phyloP scores from a whole-genome alignment of 768 basidiomycete genomes.

The Termitomyces sp. region DNA sequence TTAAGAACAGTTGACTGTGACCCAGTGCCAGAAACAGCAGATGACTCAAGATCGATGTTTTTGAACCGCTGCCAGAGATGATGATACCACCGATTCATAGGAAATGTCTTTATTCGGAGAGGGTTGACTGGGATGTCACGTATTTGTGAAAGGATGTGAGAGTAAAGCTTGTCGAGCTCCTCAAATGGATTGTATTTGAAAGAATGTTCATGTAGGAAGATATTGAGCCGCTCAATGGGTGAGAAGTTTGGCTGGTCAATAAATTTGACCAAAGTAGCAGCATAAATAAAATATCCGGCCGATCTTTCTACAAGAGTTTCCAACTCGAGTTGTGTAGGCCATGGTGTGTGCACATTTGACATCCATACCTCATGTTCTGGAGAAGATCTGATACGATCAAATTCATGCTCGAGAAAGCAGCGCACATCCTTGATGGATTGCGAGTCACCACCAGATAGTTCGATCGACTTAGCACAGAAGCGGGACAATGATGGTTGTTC shows the following conservation, averaged over 20 bases:
- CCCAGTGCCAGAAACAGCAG: background rate
- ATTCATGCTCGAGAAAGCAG: slow-evolving; percentile 2
- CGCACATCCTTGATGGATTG: slow-evolving; percentile 2
- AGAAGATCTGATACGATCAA: background rate
- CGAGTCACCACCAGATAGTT: background rate
- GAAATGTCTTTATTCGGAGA: background rate
- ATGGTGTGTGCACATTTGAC: background rate
- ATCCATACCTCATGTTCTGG: slow-evolving; percentile 1
- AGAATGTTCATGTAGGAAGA: background rate
- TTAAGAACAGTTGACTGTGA: background rate
- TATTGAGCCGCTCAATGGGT: background rate
- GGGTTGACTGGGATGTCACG: background rate
- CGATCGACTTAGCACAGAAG: background rate
- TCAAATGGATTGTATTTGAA: background rate
- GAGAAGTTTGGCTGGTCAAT: background rate
- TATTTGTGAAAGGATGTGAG: slow-evolving; percentile 1
- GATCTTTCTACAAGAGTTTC: slow-evolving; percentile 3
- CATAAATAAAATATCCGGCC: slow-evolving; percentile 15
- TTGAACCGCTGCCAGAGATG: background rate
- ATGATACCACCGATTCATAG: background rate
- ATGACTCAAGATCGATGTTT: background rate
- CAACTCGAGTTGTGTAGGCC: slow-evolving; percentile 5
- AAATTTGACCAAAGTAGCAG: slow-evolving; percentile 1
- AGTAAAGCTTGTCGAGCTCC: slow-evolving; percentile 3
- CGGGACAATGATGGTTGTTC: background rate